Conservation (phyloP, 306 rosid genomes). For the Cucurbita argyrosperma region DNA sequence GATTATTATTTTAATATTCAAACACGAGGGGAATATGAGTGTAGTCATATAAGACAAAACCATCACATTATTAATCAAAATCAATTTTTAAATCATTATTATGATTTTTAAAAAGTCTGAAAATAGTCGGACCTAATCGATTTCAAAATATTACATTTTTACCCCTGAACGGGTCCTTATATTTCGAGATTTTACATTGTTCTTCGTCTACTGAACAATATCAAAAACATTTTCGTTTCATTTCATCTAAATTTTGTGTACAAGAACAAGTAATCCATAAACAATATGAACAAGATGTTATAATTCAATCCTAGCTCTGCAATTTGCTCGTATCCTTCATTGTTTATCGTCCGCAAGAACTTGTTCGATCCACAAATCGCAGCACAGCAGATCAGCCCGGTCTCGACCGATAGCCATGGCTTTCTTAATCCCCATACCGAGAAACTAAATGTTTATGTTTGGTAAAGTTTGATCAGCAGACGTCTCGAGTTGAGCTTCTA, state of each 20-base stretch:
- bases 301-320: not conserved
- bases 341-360: not conserved
- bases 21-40: not conserved
- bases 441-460: not conserved
- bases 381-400: not conserved
- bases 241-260: not conserved
- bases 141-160: too few relatives aligned
- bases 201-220: too few relatives aligned
- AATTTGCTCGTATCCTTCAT: not conserved
- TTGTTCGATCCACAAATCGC: not conserved
- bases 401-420: not conserved
- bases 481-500: not conserved
- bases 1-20: not conserved
- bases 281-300: not conserved
- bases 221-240: not conserved
- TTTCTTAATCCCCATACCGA: not conserved
- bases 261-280: not conserved
- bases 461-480: not conserved
- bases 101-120: too few relatives aligned
- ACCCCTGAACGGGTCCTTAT: too few relatives aligned
- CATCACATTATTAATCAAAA: not conserved
- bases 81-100: too few relatives aligned
- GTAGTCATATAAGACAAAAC: not conserved
- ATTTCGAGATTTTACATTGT: too few relatives aligned
- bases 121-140: too few relatives aligned